Conservation (phyloP, 768 basidiomycete genomes). For the Russula vinacea region DNA sequence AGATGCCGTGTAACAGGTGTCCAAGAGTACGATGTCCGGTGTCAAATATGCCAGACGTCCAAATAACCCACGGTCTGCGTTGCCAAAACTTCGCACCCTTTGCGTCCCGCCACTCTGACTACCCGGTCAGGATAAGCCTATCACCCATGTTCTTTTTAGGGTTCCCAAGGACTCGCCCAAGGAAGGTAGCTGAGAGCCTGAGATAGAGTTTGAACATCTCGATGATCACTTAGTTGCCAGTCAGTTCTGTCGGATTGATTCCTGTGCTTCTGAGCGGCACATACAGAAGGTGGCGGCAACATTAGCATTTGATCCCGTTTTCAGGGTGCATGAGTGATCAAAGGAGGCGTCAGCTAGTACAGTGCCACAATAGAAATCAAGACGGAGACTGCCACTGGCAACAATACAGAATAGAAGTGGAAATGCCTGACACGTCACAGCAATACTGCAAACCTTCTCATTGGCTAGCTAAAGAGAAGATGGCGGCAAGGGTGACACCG, state of each 20-base stretch:
- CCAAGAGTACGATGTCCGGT: background rate
- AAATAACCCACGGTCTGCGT: background rate
- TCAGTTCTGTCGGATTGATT: background rate
- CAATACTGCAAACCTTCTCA: background rate
- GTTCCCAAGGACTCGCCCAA: too few relatives aligned
- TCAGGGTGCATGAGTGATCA: background rate
- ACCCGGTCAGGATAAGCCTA: background rate
- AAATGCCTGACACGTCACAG: background rate
- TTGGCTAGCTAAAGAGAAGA: background rate
- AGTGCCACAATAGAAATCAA: background rate
- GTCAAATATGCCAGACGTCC: background rate
- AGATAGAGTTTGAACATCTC: slow-evolving; percentile 11
- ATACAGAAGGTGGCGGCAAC: slow-evolving; percentile 2
- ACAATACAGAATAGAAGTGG: background rate
- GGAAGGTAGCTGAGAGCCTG: background rate
- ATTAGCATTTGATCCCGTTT: slow-evolving; percentile 1
- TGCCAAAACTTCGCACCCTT: slow-evolving; percentile 2
- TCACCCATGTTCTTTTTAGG: background rate
- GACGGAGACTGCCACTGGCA: too few relatives aligned
- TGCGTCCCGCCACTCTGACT: background rate
- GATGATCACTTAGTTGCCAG: background rate
- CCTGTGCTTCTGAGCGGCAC: background rate
- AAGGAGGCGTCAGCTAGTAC: slow-evolving; percentile 4
- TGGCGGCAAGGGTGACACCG: slow-evolving; percentile 5
- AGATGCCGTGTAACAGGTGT: background rate